These are phyloP conservation scores for Auricularia cornea DNA, from an alignment of 768 basidiomycete genomes.

Conservation along the genomic window DNA sequence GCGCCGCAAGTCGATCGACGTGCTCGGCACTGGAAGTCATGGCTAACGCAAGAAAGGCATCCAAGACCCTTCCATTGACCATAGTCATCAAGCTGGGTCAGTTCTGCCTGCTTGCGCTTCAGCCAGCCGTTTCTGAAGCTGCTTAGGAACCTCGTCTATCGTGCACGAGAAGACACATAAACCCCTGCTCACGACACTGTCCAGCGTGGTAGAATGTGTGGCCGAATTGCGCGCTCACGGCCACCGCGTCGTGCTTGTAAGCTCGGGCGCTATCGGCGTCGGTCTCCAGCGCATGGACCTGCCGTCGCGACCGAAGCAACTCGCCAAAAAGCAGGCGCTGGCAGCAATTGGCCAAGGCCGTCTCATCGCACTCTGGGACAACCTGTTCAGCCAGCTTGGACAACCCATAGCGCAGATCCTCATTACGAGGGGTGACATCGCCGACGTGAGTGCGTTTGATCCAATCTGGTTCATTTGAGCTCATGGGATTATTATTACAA, in stretches of 20 bases:
- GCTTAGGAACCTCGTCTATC: constrained; percentile 89
- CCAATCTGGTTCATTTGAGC: constrained; percentile 3
- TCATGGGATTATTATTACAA: neutral
- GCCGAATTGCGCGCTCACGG: constrained; percentile 67
- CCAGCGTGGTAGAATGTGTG: constrained; percentile 87
- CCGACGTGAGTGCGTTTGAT: constrained; percentile 56
- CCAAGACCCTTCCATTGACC: constrained; percentile 26
- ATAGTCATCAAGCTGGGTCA: constrained; percentile 83
- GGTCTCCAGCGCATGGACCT: constrained; percentile 89
- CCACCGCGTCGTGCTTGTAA: constrained; percentile 92
- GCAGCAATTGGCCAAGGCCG: constrained; percentile 97
- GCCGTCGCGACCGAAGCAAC: constrained; percentile 65
- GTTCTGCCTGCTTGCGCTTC: constrained; percentile 14
- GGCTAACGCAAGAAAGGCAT: neutral
- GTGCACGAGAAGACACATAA: constrained; percentile 91
- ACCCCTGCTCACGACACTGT: constrained; percentile 84
- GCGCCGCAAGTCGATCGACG: no score
- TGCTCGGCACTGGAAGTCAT: neutral
- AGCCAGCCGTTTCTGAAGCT: constrained; percentile 4
- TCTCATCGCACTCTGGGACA: constrained; percentile 94
- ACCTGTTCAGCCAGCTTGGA: constrained; percentile 86
- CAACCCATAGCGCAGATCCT: constrained; percentile 95
- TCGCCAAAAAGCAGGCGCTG: constrained; percentile 91
- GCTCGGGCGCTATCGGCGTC: constrained; percentile 96
- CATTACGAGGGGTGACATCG: constrained; percentile 91